Evolutionary conservation across 768 basidiomycete species (phyloP).

Genomic region (Trametes gibbosa): DNA sequence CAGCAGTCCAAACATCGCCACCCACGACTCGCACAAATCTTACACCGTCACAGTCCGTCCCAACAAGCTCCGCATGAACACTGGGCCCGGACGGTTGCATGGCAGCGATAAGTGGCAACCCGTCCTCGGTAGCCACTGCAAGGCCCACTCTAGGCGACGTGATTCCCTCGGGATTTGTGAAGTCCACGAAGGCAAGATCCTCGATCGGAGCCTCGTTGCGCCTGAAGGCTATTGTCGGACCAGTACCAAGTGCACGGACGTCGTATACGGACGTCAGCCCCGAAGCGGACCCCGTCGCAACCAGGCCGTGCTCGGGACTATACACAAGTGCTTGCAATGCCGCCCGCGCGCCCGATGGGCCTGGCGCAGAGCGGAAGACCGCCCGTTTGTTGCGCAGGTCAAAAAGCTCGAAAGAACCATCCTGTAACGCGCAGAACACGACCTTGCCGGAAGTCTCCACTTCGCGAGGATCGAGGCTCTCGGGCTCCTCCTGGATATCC

Average conservation of each 20-base stretch:
- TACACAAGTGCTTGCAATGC: constrained; percentile 47
- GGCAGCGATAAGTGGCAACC: constrained; percentile 54
- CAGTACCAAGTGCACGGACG: constrained; percentile 38
- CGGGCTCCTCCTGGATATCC: constrained; percentile 5
- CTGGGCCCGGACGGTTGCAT: constrained; percentile 41
- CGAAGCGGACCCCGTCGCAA: constrained; percentile 57
- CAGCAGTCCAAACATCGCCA: constrained; percentile 50
- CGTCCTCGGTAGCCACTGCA: constrained; percentile 55
- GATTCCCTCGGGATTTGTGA: background rate
- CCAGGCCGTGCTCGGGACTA: constrained; percentile 36
- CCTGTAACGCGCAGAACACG: constrained; percentile 52
- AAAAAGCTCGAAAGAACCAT: constrained; percentile 53
- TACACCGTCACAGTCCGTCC: constrained; percentile 61
- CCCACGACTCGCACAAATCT: constrained; percentile 40
- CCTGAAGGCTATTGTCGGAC: constrained; percentile 35
- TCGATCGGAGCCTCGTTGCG: constrained; percentile 50
- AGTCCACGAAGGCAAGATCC: constrained; percentile 35
- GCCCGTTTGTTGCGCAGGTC: constrained; percentile 44
- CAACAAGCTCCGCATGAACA: constrained; percentile 48
- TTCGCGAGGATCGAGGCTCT: constrained; percentile 33
- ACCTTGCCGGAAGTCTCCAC: constrained; percentile 48
- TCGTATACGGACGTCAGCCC: constrained; percentile 60
- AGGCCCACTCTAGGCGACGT: constrained; percentile 32
- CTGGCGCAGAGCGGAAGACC: constrained; percentile 26
- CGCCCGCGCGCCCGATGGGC: constrained; percentile 28